Evolutionary conservation across 768 basidiomycete species (phyloP).

Genomic region (Phanerochaete sordida): DNA sequence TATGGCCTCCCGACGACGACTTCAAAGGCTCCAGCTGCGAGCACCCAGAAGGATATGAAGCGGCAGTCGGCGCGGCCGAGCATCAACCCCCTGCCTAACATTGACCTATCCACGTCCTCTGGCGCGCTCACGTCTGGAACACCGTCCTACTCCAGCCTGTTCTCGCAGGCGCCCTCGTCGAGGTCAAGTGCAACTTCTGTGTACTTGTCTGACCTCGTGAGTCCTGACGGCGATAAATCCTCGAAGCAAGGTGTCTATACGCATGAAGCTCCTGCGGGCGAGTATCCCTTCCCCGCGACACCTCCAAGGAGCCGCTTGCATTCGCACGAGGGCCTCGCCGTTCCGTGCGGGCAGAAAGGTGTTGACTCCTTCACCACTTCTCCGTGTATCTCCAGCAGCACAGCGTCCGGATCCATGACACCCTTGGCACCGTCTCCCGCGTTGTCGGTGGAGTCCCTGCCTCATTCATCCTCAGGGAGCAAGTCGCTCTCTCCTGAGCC

Average conservation of each 20-base stretch:
- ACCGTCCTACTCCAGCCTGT: background rate
- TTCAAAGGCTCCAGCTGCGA: too few species aligned
- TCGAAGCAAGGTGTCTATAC: background rate
- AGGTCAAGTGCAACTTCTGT: background rate
- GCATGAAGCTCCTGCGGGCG: constrained; percentile 3
- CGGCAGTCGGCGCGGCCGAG: too few species aligned
- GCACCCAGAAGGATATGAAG: too few species aligned
- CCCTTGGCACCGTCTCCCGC: background rate
- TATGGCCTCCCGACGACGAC: constrained; percentile 8
- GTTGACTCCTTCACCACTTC: background rate
- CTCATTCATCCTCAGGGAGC: background rate
- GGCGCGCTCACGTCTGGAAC: background rate
- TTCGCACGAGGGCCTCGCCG: background rate
- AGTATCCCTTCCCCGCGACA: constrained; percentile 22
- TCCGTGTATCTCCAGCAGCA: background rate
- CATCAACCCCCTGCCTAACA: background rate
- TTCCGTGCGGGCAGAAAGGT: background rate
- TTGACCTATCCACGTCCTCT: too few species aligned
- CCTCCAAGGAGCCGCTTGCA: constrained; percentile 3
- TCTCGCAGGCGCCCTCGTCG: background rate
- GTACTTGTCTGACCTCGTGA: background rate
- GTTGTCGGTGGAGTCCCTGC: background rate
- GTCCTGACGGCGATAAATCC: background rate
- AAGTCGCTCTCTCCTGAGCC: background rate
- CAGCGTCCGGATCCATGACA: background rate